A percentile compares a stretch with the other conserved stretches of the same genome.
Evolutionary conservation across 2,329 filamentous ascomycete species (phyloP).

Genomic region (Leptosphaerulina australis): DNA sequence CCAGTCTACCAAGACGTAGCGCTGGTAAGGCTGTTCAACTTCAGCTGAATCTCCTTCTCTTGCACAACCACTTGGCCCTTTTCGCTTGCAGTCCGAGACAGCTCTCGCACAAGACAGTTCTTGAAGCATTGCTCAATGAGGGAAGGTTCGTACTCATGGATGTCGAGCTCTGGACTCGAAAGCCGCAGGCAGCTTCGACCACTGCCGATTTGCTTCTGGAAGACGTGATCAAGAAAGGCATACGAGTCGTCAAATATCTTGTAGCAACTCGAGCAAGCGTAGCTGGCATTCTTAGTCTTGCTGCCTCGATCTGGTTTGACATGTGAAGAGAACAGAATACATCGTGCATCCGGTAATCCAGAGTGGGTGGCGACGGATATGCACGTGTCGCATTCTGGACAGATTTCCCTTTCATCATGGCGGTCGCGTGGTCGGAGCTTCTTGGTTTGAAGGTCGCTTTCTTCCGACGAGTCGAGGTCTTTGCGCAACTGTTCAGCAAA

Average conservation of each 20-base stretch:
- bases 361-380: slow-evolving; percentile 42
- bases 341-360: slow-evolving; percentile 38
- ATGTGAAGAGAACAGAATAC: slow-evolving; percentile 43
- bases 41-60: slow-evolving; percentile 18
- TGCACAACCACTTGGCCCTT: slow-evolving; percentile 21
- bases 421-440: slow-evolving; percentile 37
- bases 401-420: slow-evolving; percentile 44
- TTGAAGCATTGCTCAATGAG: slow-evolving; percentile 41
- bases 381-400: slow-evolving; percentile 39
- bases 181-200: slow-evolving; percentile 38
- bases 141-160: slow-evolving; percentile 30
- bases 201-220: slow-evolving; percentile 44
- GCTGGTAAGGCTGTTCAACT: slow-evolving; percentile 8
- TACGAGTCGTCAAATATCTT: slow-evolving; percentile 45
- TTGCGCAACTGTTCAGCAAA: slow-evolving; percentile 39
- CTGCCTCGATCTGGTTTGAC: slow-evolving; percentile 9
- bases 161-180: slow-evolving; percentile 24
- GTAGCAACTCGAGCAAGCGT: slow-evolving; percentile 45
- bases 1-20: slow-evolving; percentile 9
- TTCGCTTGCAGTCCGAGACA: slow-evolving; percentile 28
- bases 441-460: slow-evolving; percentile 31
- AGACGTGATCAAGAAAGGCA: slow-evolving; percentile 44
- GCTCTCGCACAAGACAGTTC: slow-evolving; percentile 42
- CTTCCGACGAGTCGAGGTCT: slow-evolving; percentile 27
- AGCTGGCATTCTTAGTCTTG: slow-evolving; percentile 26